Percentiles rank a stretch among this genome's conserved stretches.
phyloP scores from a whole-genome alignment of 768 basidiomycete genomes.

The Tulasnella calospora region DNA sequence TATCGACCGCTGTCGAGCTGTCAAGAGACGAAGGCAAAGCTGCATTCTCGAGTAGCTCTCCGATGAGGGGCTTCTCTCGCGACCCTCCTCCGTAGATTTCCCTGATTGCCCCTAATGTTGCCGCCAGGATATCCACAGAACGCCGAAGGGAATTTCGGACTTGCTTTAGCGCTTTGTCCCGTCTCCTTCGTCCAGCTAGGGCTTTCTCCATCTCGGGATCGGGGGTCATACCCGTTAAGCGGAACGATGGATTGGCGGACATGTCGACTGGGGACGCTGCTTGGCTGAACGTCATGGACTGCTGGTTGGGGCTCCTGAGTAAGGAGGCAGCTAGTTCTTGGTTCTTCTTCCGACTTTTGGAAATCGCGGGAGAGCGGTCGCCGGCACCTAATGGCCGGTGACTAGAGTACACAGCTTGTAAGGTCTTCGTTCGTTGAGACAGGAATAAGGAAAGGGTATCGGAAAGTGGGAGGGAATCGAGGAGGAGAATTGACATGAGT shows the following conservation, averaged over 20 bases:
- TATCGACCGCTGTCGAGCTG: conserved; percentile 46
- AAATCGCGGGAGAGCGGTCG: conserved; percentile 21
- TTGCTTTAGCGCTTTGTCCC: conserved; percentile 44
- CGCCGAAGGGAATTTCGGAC: conserved; percentile 52
- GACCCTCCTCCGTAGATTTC: conserved; percentile 48
- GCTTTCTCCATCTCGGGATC: conserved; percentile 38
- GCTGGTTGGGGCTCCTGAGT: conserved; percentile 49
- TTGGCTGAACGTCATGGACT: conserved; percentile 35
- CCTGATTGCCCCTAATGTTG: conserved; percentile 55
- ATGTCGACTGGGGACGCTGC: neutral
- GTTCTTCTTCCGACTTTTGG: conserved; percentile 17
- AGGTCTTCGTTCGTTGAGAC: conserved; percentile 45
- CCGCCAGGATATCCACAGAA: conserved; percentile 52
- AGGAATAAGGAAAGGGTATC: conserved; percentile 71
- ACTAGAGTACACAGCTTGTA: conserved; percentile 27
- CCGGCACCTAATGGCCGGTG: neutral
- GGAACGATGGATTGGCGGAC: conserved; percentile 26
- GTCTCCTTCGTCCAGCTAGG: conserved; percentile 19
- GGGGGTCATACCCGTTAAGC: conserved; percentile 30
- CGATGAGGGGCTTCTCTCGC: conserved; percentile 47
- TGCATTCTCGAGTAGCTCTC: conserved; percentile 54
- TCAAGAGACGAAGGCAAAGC: conserved; percentile 43
- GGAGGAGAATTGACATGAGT: conserved; percentile 76
- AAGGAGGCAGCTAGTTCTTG: conserved; percentile 35
- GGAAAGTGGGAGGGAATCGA: conserved; percentile 74